These are phyloP conservation scores for Thermoascus crustaceus DNA, from an alignment of 2,329 filamentous ascomycete species.

Conservation along the genomic window DNA sequence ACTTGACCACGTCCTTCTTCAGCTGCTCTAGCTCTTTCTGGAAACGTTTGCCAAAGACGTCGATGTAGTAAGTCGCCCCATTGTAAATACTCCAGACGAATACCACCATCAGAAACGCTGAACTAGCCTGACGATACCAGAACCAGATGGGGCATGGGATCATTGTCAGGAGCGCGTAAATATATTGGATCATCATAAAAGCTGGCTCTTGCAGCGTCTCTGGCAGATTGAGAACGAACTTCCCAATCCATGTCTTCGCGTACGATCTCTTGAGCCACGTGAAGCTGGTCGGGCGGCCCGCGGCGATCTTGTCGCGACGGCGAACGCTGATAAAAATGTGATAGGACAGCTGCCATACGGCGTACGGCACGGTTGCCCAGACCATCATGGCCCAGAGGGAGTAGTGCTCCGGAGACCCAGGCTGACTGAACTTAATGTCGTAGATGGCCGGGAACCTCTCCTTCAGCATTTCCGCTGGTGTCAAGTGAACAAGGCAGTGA, in stretches of 20 bases:
- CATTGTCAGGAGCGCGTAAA: conserved; percentile 86
- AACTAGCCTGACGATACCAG: conserved; percentile 72
- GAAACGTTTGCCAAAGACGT: conserved; percentile 93
- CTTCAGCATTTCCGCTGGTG: conserved; percentile 56
- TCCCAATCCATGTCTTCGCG: conserved; percentile 80
- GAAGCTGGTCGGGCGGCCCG: conserved; percentile 90
- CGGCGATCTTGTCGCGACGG: conserved; percentile 89
- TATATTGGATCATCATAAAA: conserved; percentile 95
- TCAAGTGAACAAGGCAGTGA: conserved; percentile 83
- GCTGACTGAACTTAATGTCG: conserved; percentile 61
- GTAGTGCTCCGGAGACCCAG: conserved; percentile 72
- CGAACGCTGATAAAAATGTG: conserved; percentile 94
- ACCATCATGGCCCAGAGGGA: conserved; percentile 75
- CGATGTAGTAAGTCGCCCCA: conserved; percentile 94
- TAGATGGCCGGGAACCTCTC: conserved; percentile 76
- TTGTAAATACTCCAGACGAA: conserved; percentile 96
- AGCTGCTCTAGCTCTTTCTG: conserved; percentile 90
- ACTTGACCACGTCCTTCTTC: conserved; percentile 79
- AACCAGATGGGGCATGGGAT: conserved; percentile 94
- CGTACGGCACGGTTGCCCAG: conserved; percentile 90
- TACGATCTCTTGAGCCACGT: conserved; percentile 94
- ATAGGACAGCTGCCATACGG: conserved; percentile 85
- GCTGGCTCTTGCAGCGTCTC: conserved; percentile 69
- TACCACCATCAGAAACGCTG: conserved; percentile 67
- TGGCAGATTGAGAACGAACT: conserved; percentile 71